phyloP scores from a whole-genome alignment of 495 filamentous ascomycete species.

The Penicillium ucsense region DNA sequence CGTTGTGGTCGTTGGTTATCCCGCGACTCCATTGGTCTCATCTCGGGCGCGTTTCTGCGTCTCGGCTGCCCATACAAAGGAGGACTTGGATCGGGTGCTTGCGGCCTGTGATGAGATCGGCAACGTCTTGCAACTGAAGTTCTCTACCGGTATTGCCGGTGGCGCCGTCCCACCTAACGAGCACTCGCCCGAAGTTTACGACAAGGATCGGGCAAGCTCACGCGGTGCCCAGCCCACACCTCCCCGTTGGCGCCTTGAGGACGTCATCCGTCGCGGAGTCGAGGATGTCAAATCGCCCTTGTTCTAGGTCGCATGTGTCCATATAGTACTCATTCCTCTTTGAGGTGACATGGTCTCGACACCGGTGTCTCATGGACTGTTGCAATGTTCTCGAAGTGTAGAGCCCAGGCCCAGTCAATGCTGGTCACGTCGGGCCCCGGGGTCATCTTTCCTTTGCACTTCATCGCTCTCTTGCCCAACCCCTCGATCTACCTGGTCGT shows the following conservation, averaged over 20 bases:
- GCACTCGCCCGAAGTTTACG: constrained; percentile 59
- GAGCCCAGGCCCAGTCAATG: constrained; percentile 26
- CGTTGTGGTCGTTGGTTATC: constrained; percentile 96
- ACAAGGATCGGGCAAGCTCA: constrained; percentile 47
- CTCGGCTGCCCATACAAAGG: constrained; percentile 93
- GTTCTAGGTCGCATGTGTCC: constrained; percentile 13
- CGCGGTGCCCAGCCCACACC: constrained; percentile 43
- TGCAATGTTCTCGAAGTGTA: constrained; percentile 7
- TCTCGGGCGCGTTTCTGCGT: constrained; percentile 94
- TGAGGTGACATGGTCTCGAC: constrained; percentile 13
- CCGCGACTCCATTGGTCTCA: constrained; percentile 90
- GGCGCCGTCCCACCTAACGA: constrained; percentile 66
- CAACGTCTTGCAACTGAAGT: constrained; percentile 87
- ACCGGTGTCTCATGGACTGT: constrained; percentile 7
- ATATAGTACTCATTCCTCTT: too few relatives aligned
- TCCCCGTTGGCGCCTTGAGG: constrained; percentile 73
- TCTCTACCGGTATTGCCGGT: constrained; percentile 86
- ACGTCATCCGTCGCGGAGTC: constrained; percentile 69
- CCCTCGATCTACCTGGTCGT: too few relatives aligned
- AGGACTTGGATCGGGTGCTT: constrained; percentile 87
- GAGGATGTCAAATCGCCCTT: constrained; percentile 68
- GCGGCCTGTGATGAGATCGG: constrained; percentile 88
- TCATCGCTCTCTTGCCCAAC: neutral
- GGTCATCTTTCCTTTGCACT: constrained; percentile 6
- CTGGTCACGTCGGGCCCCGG: constrained; percentile 31